Evolutionary conservation across 768 basidiomycete species (phyloP).

Genomic region (Nidularia sp.): DNA sequence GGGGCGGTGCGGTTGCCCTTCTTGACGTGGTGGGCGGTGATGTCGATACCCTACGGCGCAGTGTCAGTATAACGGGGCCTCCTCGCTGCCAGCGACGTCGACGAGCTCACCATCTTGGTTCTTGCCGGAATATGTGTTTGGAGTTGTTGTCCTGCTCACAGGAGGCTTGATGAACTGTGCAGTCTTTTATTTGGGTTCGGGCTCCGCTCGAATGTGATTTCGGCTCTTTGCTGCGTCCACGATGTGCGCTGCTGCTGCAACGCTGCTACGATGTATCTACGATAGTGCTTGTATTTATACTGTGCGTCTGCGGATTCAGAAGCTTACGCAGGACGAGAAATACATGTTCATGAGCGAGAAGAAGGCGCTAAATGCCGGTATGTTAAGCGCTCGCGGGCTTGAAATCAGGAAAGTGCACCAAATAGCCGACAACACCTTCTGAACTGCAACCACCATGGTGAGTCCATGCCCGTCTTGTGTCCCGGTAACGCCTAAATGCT

Average conservation of each 20-base stretch:
- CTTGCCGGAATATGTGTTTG: constrained; percentile 54
- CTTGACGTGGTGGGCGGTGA: constrained; percentile 97
- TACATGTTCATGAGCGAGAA: not conserved
- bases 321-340: too few relatives aligned
- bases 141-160: constrained; percentile 30
- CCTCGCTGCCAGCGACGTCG: constrained; percentile 23
- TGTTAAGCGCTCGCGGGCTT: constrained; percentile 11
- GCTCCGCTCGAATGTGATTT: constrained; percentile 32
- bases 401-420: constrained; percentile 15
- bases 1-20: constrained; percentile 93
- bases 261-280: not conserved
- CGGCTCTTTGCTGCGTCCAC: not conserved
- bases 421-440: constrained; percentile 42
- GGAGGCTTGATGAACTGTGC: constrained; percentile 69
- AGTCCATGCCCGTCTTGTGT: constrained; percentile 20
- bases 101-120: constrained; percentile 79
- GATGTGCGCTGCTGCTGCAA: not conserved
- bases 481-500: constrained; percentile 2
- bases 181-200: constrained; percentile 39
- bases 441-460: constrained; percentile 71
- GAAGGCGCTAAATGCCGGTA: not conserved
- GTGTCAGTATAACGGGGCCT: constrained; percentile 8
- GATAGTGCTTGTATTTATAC: not conserved
- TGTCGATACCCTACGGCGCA: constrained; percentile 82
- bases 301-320: not conserved